phyloP scores from a whole-genome alignment of 2,329 filamentous ascomycete species.

The Colletotrichum euphorbiae region DNA sequence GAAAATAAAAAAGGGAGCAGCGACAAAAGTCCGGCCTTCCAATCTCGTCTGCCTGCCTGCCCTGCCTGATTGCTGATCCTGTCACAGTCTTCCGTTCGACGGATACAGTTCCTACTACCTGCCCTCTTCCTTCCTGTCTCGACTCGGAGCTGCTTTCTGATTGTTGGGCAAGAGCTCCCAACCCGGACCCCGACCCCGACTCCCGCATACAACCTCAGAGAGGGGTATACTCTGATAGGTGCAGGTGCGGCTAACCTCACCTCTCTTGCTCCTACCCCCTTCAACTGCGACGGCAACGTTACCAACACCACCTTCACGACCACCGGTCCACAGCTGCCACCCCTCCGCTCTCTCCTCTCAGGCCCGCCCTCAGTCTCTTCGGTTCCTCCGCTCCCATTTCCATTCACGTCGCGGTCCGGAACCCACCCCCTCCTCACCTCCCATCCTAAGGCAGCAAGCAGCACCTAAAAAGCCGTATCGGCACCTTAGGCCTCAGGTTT shows the following conservation, averaged over 20 bases:
- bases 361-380: background rate
- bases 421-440: background rate
- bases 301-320: slow-evolving; percentile 29
- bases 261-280: slow-evolving; percentile 15
- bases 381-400: slow-evolving; percentile 12
- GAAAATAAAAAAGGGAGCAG: background rate
- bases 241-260: slow-evolving; percentile 21
- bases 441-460: slow-evolving; percentile 21
- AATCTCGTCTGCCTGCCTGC: slow-evolving; percentile 2
- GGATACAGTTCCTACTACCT: background rate
- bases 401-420: background rate
- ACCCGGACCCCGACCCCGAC: background rate
- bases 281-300: slow-evolving; percentile 35
- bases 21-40: slow-evolving; percentile 21
- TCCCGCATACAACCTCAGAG: slow-evolving; percentile 3
- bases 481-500: slow-evolving; percentile 17
- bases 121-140: slow-evolving; percentile 20
- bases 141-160: slow-evolving; percentile 14
- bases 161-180: slow-evolving; percentile 25
- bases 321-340: slow-evolving; percentile 13
- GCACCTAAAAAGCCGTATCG: background rate
- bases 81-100: background rate
- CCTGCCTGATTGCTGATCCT: background rate
- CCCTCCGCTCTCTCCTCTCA: background rate
- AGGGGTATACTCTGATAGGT: slow-evolving; percentile 28